Evolutionary conservation across 768 basidiomycete species (phyloP), one percentile per base, ranked within the genome.

Genomic region (Lactarius trivialis): DNA sequence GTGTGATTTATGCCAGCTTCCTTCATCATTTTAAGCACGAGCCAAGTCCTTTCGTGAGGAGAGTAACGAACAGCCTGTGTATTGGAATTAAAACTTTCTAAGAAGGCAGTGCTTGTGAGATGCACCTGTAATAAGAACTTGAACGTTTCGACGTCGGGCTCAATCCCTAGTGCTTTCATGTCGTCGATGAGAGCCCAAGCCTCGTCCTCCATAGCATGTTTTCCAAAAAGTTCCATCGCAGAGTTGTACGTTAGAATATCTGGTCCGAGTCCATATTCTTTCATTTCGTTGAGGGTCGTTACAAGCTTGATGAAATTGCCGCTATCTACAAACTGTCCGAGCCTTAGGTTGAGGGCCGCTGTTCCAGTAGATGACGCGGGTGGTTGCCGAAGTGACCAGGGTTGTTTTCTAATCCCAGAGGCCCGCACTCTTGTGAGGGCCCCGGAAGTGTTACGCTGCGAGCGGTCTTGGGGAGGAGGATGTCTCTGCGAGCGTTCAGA

Each of bases 71-170:
- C 63, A 26, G 76, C 70, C 76, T 78, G 34, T 21, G 24, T 15
- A 14, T 45, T 28, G 49, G 33, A 55, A 21, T 63, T n/a, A 65
- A 41, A 24, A 32, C 50, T 71, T 62, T 17, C 39, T 19, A 43
- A 6, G 37, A 3, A 7, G 1, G 7, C 26, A 15, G 74, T 7
- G n/a, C 19, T 54, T 7, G 69, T 65, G 0, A 80, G 76, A 58
- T 83, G 77, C 39, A 81, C 78, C 3, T 74, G 69, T 36, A 91
- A 74, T 4, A 92, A 72, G 4, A 75, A 71, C 63, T 84, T 80
- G 70, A 91, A 91, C 0, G 82, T 79, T 36, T 72, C 66, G 17
- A 79, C 37, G 65, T 85, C 79, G 0, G 90, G 89, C n/a, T 66
- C 43, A 12, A 88, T 70, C 21, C 77, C 75, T 14, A 76, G 69